These are phyloP conservation scores for Phlyctochytrium planicorne DNA, from an alignment of 192 early-diverging fungal species.

Conservation along the genomic window DNA sequence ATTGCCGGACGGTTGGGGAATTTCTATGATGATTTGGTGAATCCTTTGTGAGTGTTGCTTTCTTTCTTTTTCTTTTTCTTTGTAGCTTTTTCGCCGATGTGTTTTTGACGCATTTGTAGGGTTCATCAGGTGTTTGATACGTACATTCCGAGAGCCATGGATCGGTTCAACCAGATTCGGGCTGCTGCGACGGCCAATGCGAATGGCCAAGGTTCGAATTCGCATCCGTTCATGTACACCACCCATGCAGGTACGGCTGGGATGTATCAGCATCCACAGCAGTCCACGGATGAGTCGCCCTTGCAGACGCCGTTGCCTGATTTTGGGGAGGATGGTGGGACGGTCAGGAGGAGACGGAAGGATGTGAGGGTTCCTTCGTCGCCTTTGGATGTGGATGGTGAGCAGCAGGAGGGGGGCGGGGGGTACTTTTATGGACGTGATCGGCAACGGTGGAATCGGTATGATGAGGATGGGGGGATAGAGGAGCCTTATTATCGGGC, in stretches of 20 bases:
- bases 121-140: background rate
- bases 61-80: constrained; percentile 26
- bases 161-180: background rate
- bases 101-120: background rate
- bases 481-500: background rate
- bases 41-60: constrained; percentile 12
- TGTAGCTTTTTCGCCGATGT: background rate
- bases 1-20: constrained; percentile 43
- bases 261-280: background rate
- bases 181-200: background rate
- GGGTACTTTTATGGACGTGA: background rate
- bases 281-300: background rate
- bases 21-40: constrained; percentile 33
- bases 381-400: background rate
- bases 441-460: background rate
- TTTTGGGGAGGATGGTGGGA: background rate
- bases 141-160: background rate
- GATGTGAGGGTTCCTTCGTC: no score
- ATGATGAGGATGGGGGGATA: background rate
- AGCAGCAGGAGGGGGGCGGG: background rate
- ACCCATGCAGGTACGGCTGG: background rate
- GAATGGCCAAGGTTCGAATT: no score
- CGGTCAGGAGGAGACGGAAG: background rate
- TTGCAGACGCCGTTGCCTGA: background rate
- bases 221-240: no score